Conservation (phyloP, 176 grass and related monocot species). For the Panicum miliaceum region DNA sequence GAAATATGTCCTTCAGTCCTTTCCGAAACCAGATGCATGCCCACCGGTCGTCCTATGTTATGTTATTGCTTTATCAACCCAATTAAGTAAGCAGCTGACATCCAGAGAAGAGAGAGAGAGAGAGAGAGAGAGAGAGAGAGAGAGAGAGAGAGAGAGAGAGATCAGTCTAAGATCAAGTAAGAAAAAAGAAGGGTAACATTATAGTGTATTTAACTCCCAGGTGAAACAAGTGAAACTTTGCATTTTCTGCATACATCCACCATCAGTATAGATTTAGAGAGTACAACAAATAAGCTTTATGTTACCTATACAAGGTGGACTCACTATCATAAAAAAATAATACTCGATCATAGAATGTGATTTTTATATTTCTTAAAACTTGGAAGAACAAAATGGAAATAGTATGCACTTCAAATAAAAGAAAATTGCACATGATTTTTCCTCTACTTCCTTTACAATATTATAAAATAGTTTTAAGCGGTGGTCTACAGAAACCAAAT, state of each 20-base stretch:
- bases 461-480: no score
- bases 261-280: neutral
- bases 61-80: neutral
- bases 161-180: neutral
- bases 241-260: conserved; percentile 7
- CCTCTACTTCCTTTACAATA: no score
- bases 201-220: neutral
- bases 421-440: neutral
- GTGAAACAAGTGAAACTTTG: neutral
- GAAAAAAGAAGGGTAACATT: neutral
- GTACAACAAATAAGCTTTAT: no score
- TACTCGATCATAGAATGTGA: no score
- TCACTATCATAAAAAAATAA: no score
- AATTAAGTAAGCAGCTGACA: neutral
- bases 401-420: neutral
- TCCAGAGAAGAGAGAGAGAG: neutral
- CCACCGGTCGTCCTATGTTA: neutral
- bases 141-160: neutral
- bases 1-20: conserved; percentile 9
- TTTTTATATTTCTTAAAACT: neutral
- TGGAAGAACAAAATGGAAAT: neutral
- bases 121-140: no score
- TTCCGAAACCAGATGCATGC: neutral
- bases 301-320: no score
- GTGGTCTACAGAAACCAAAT: neutral